Evolutionary conservation across 1,139 yeast species (phyloP), one percentile per base, ranked within the genome.

Genomic region (Kodamaea plutei): DNA sequence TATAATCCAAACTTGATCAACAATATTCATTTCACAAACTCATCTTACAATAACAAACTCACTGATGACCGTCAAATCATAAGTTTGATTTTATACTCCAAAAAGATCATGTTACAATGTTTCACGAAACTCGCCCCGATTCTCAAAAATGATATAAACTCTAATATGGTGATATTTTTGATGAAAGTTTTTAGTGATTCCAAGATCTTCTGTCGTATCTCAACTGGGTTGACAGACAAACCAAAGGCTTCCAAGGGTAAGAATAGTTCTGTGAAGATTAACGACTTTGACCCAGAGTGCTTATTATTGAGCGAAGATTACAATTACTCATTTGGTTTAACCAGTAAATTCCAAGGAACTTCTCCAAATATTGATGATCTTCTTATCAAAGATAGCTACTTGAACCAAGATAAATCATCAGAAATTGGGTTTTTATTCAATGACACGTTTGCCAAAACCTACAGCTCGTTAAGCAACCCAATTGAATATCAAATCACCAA

Each of bases 121-220:
- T 63, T 58, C 25, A 40, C 52, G 10, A 60, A 55, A 29, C 47
- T 65, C 18, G 58, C 61, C 0, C 42, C 50, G 1, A 43, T 55
- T 23, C 42, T 57, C 30, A 62, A 61, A 37, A 55, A 52, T 39
- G 73, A 66, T 32, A 52, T 65, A 29, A 65, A 63, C 40, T 63
- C 71, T 4, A 62, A 62, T 32, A 57, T 65, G 61, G 58, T 65
- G 18, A 56, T 66, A 4, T 64, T 59, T 31, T 48, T 68, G 28
- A 50, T 65, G 27, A 64, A 55, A 34, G 50, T 65, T 1, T 65
- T 69, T 37, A 56, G 68, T 36, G 73, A 67, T 36, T 40, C 63
- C 1, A 62, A 58, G 29, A 39, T 56, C 2, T 68, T 66, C 37
- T 50, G 60, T 6, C 40, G 62, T 29, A 28, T 43, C 5, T 33